Base-by-base conservation (phyloP, 2,329 filamentous ascomycete genomes). In the Pseudocercospora macadamiae region DNA sequence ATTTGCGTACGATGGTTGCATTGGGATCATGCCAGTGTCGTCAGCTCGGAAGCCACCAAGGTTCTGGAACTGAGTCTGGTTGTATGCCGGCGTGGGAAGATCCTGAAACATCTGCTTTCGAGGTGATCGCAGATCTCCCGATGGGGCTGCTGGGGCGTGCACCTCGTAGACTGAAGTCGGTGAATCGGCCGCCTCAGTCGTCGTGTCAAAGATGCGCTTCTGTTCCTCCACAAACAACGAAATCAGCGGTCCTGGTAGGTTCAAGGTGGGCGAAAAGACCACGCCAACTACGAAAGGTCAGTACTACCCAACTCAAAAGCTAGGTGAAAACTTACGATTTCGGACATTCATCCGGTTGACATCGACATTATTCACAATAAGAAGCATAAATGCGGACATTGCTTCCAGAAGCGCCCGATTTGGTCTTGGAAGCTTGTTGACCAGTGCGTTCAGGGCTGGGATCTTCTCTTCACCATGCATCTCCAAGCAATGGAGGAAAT, bases 331-430 rank as follows among this genome's bases (percentile, higher is more conserved):
- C 75, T 71, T 67, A 77, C 75, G 79, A 71, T 99, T 99, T 65
- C 93, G 88, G 54, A 97, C 90, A 9, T 90, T 97, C 95, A 99
- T 99, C 81, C 97, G 97, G 80, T 99, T 99, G 62, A 89, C 81
- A 67, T 90, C 88, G 5, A 91, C 82, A 68, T 97, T 92, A 75
- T 95, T 92, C 71, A 97, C 91, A 68, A 99, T 93, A 70, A 89
- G 89, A 71, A 96, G 91, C 68, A 99, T 77, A 77, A 96, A 97
- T 3, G 89, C 86, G 48, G 93, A 90, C 55, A 99, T 79, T 63
- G 96, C 92, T 68, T 89, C 88, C 36, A 99, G 81, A 42, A 99
- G 80, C 2, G 90, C 87, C 47, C 88, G 85, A 64, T 99, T 99
- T 32, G 89, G 86, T 60, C 83, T 81, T 0, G 95, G 95, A 26